These are phyloP conservation scores for Lentinula boryana DNA, from an alignment of 768 basidiomycete species.

Conservation along the genomic window DNA sequence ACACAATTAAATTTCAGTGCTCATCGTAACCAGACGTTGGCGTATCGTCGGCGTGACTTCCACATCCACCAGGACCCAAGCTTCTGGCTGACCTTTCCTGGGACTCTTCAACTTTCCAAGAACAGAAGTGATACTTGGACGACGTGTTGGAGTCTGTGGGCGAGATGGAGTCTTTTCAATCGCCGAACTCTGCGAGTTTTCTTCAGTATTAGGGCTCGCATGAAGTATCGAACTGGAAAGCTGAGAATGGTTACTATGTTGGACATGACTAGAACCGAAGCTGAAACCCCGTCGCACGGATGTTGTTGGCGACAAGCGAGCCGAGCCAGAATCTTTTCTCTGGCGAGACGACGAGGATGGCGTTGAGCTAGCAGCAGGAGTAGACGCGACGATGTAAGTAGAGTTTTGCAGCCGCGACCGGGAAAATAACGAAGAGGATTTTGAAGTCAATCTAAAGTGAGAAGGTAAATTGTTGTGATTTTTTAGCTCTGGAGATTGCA, in stretches of 20 bases:
- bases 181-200: background rate
- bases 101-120: conserved; percentile 2
- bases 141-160: background rate
- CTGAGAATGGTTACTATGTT: background rate
- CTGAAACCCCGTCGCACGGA: conserved; percentile 3
- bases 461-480: background rate
- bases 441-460: background rate
- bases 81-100: background rate
- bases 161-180: background rate
- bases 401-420: background rate
- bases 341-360: background rate
- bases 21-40: background rate
- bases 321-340: background rate
- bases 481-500: background rate
- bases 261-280: background rate
- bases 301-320: background rate
- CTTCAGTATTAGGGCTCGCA: background rate
- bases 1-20: background rate
- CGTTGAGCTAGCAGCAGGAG: background rate
- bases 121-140: background rate
- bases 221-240: background rate
- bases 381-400: background rate
- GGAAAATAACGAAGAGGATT: background rate
- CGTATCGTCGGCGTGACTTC: background rate
- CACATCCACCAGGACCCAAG: conserved; percentile 6